phyloP scores from a whole-genome alignment of 2,329 filamentous ascomycete species.

The Stachybotrys chlorohalonatus region DNA sequence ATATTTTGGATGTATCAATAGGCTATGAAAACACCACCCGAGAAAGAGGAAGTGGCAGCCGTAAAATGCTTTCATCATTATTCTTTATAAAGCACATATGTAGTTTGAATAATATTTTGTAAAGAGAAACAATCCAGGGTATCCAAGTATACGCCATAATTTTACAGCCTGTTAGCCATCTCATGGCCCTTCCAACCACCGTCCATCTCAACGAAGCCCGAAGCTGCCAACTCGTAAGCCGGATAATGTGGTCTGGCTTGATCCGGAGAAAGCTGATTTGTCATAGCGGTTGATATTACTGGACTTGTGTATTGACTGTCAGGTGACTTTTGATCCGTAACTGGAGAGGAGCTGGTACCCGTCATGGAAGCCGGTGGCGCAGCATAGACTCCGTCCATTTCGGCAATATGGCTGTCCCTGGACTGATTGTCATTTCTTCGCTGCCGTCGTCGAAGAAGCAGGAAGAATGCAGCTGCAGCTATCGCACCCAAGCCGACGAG shows the following conservation, averaged over 20 bases:
- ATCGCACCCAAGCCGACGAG: slow-evolving; percentile 1
- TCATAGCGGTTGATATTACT: background rate
- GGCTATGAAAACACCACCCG: too few relatives aligned
- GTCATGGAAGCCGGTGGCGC: too few relatives aligned
- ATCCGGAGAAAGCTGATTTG: background rate
- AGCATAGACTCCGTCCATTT: background rate
- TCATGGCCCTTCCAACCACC: background rate
- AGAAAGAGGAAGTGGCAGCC: too few relatives aligned
- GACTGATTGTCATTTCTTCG: background rate
- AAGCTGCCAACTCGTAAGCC: background rate
- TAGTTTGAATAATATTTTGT: background rate
- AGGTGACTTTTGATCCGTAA: too few relatives aligned
- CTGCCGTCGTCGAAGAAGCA: slow-evolving; percentile 1
- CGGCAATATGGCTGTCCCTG: background rate
- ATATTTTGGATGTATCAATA: too few relatives aligned
- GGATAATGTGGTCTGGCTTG: too few relatives aligned
- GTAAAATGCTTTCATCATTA: too few relatives aligned
- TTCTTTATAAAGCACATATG: too few relatives aligned
- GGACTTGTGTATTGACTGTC: too few relatives aligned
- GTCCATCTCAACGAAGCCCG: background rate
- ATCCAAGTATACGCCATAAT: background rate
- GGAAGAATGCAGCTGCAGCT: slow-evolving; percentile 2
- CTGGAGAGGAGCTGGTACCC: too few relatives aligned
- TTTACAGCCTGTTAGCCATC: background rate
- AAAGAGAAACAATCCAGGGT: background rate